Base-by-base conservation (phyloP, 805 yeast genomes). In the Wickerhamomyces hampshirensis region DNA sequence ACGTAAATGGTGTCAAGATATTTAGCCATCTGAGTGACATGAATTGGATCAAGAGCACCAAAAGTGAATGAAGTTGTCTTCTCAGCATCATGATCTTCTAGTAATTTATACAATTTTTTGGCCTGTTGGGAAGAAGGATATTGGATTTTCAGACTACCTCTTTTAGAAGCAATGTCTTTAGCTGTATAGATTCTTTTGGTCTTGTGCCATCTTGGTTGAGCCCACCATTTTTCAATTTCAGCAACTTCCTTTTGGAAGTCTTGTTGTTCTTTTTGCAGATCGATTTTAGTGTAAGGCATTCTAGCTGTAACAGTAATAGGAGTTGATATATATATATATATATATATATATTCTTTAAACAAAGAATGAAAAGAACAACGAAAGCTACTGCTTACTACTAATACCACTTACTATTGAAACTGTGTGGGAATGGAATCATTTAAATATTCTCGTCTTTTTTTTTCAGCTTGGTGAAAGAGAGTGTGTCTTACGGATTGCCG, bases 21-120 rank as follows among this genome's bases (percentile, higher is more conserved):
- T 64, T 85, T 86, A 52, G 96, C 95, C 98, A 91, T 91, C 67
- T 91, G 97, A 42, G 96, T 71, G 47, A 88, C 87, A 60, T 91
- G 97, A 49, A 91, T 83, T 18, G 97, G 96, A 63, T 91, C 97
- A 53, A 91, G 71, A 17, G 97, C 97, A 60, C 97, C 98, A 58
- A 87, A 89, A 23, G 97, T 88, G 71, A 79, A 80, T 16, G 96
- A 82, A 26, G 77, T 83, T 31, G 94, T 77, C 58, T 78, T 79
- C 48, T 81, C 68, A 42, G 62, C 61, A 60, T 75, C 86, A 58
- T 87, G 97, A 58, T 84, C 79, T 45, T 68, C 65, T 42, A 91
- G 71, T 30, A 85, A 63, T 43, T 66, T 63, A 69, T 60, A 91
- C 50, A 91, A 75, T 64, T 91, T 91, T 60, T 83, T 80, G 35